A percentile compares a stretch with the other conserved stretches of the same genome.
These are phyloP conservation scores for Rubia yunnanensis DNA, from an alignment of 257 asterid genomes.

Conservation along the genomic window DNA sequence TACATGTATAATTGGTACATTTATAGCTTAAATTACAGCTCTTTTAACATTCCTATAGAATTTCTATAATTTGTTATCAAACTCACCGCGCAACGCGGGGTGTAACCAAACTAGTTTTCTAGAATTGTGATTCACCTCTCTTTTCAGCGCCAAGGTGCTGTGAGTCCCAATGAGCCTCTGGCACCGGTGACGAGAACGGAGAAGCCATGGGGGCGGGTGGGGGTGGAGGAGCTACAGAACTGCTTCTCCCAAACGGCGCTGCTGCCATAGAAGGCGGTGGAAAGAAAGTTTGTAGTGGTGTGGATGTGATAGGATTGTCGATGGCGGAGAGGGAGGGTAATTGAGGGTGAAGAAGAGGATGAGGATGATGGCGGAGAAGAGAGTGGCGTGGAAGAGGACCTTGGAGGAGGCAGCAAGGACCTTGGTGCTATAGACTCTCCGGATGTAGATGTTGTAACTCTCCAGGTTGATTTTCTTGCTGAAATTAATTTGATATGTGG, in stretches of 20 bases:
- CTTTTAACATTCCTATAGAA: too few species aligned
- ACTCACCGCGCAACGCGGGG: too few species aligned
- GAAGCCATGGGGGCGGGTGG: constrained; percentile 67
- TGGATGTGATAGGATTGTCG: constrained; percentile 28
- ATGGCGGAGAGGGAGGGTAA: constrained; percentile 44
- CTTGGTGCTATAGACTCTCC: constrained; percentile 62
- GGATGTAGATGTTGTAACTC: constrained; percentile 67
- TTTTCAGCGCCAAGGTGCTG: constrained; percentile 67
- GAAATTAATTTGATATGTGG: too few species aligned
- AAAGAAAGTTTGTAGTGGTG: constrained; percentile 42
- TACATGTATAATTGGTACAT: too few species aligned
- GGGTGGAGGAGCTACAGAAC: constrained; percentile 75
- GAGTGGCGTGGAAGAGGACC: constrained; percentile 73
- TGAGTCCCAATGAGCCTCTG: constrained; percentile 81
- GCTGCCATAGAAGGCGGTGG: constrained; percentile 59
- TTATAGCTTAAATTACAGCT: too few species aligned
- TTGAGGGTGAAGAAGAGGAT: constrained; percentile 74
- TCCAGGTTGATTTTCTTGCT: constrained; percentile 65
- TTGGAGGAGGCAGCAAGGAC: constrained; percentile 82
- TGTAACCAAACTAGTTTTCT: too few species aligned
- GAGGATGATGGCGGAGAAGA: constrained; percentile 57
- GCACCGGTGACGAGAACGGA: constrained; percentile 90
- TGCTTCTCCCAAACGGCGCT: constrained; percentile 76
- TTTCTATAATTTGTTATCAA: too few species aligned
- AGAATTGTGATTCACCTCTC: too few species aligned